These are phyloP conservation scores for Picea abies DNA, from an alignment of 83 land plant genomes.

Conservation along the genomic window DNA sequence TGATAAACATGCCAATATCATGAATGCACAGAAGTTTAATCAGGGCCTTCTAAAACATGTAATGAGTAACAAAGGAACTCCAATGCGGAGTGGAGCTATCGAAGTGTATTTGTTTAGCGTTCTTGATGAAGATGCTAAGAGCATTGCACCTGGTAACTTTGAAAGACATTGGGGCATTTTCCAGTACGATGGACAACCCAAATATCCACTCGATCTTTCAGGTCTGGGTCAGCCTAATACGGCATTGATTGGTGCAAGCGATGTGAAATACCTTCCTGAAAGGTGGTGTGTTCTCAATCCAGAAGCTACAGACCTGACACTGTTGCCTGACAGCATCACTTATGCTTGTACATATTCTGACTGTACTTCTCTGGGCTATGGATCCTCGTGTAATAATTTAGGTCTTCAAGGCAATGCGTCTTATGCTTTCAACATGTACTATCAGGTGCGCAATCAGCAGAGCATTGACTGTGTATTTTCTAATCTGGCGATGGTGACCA, in stretches of 20 bases:
- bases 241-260: conserved; percentile 40
- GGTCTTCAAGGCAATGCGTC: conserved; percentile 61
- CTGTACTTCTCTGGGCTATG: conserved; percentile 64
- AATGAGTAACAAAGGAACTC: conserved; percentile 58
- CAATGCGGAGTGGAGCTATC: conserved; percentile 45
- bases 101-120: conserved; percentile 77
- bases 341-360: conserved; percentile 73
- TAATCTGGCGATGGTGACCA: conserved; percentile 29
- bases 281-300: conserved; percentile 72
- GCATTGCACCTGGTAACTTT: conserved; percentile 79
- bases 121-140: conserved; percentile 86
- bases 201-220: conserved; percentile 60
- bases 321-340: conserved; percentile 29
- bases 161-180: conserved; percentile 98
- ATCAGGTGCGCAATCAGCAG: conserved; percentile 59
- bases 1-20: conserved; percentile 48
- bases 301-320: conserved; percentile 18
- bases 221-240: conserved; percentile 32
- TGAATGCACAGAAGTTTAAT: conserved; percentile 68
- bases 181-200: conserved; percentile 75
- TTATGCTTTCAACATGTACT: conserved; percentile 74
- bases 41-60: conserved; percentile 73
- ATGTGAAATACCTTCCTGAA: conserved; percentile 51
- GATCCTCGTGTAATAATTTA: conserved; percentile 55
- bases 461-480: conserved; percentile 43